Base-by-base conservation (phyloP, 176 grass and related monocot genomes). In the Neostapfia colusana region DNA sequence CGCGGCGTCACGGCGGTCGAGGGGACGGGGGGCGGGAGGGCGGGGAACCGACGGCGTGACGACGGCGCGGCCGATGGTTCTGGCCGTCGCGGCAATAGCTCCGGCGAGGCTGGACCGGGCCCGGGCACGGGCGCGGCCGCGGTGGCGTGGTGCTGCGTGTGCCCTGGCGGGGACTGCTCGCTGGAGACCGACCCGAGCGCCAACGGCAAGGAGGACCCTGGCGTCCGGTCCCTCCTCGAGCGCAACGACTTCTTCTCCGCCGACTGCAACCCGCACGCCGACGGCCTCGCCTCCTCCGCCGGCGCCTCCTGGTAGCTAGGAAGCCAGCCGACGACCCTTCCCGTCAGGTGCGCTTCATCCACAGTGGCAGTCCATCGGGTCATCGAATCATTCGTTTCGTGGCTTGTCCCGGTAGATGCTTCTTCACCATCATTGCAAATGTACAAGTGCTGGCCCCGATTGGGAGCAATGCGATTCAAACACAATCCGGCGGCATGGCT, bases 251-350 rank as follows among this genome's bases (percentile, higher is more conserved):
- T 84, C 76, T 88, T 79, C 86, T 63, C 86, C 63, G 63, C 50
- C 44, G 86, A 88, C 55, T 88, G 86, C 56, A 88, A 88, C 81
- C 86, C 81, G 63, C 86, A 88, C 76, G 45, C 63, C 55, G 34
- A n/a, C 50, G 40, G 5, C 67, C 0, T 18, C 56, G 14, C 40
- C n/a, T 16, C 35, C 24, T 31, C 31, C 31, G 31, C 31, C 31
- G 31, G 31, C 31, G 31, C 10, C 66, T 17, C 39, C 8, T 10
- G 8, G 66, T 23, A n/a, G n/a, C n/a, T n/a, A 35, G 42, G n/a
- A 8, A 18, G 0, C 55, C 49, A 21, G 54, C n/a, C 21, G 64
- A 9, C 55, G 55, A 11, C 37, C 20, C 1, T 20, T 62, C 14
- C 71, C 69, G 64, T 75, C 63, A 79, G 80, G 75, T 43, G 74